A percentile compares a stretch with the other conserved stretches of the same genome.
These are phyloP conservation scores for Rhodotorula babjevae DNA, from an alignment of 768 basidiomycete species.

Conservation along the genomic window DNA sequence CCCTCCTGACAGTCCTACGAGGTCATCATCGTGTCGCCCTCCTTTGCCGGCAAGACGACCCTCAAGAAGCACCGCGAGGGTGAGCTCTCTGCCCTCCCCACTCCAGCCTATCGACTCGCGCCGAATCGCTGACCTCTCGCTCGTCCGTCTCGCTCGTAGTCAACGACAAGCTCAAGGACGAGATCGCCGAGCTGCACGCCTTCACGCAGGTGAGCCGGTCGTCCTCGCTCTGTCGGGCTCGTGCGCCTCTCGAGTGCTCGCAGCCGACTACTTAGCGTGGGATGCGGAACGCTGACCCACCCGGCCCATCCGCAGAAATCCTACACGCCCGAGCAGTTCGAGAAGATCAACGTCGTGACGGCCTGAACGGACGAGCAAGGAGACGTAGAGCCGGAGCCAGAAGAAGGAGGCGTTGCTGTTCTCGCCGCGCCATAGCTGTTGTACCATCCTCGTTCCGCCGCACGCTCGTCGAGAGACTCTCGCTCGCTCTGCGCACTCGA, in stretches of 20 bases:
- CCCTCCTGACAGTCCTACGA: conserved; percentile 39
- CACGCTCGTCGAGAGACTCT: too few relatives aligned
- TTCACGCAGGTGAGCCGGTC: conserved; percentile 38
- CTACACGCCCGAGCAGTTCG: conserved; percentile 41
- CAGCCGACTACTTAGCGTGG: background rate
- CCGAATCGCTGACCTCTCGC: background rate
- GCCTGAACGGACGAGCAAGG: background rate
- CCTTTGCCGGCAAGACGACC: conserved; percentile 41
- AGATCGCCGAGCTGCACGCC: conserved; percentile 43
- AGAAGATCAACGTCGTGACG: conserved; percentile 28
- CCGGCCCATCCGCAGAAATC: conserved; percentile 30
- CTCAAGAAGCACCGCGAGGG: conserved; percentile 42
- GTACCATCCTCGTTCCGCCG: background rate
- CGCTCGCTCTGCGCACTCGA: too few relatives aligned
- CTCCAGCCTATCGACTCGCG: background rate
- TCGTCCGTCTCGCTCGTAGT: conserved; percentile 11
- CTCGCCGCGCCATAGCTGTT: background rate
- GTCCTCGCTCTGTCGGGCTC: background rate
- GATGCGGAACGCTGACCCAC: background rate
- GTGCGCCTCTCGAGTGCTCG: background rate
- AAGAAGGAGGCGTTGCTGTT: background rate
- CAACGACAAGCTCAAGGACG: conserved; percentile 42
- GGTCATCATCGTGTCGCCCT: conserved; percentile 41
- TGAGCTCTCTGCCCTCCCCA: background rate
- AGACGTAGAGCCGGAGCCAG: background rate